phyloP scores from a whole-genome alignment of 1,284 basidiomycete species.

The Apiotrichum veenhuisii region DNA sequence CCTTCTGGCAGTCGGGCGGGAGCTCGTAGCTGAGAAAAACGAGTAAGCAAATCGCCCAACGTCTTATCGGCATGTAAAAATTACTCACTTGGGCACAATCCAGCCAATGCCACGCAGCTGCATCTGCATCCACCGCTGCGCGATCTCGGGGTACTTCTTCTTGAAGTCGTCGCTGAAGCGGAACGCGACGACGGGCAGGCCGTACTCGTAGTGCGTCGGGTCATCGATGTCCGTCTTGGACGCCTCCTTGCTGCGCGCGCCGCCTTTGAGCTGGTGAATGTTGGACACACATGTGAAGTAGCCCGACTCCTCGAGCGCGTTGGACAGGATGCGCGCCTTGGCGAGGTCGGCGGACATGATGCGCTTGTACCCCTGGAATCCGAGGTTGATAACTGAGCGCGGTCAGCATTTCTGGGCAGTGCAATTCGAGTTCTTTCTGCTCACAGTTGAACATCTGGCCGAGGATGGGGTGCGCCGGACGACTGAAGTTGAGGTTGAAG shows the following conservation, averaged over 20 bases:
- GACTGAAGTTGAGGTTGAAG: slow-evolving; percentile 92
- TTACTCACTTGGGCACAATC: slow-evolving; percentile 68
- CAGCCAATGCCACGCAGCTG: slow-evolving; percentile 49
- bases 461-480: slow-evolving; percentile 74
- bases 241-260: slow-evolving; percentile 5
- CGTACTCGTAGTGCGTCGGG: slow-evolving; percentile 47
- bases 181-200: slow-evolving; percentile 89
- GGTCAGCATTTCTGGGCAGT: not conserved
- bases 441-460: slow-evolving; percentile 82
- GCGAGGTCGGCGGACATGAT: slow-evolving; percentile 68
- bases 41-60: too few species aligned
- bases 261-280: slow-evolving; percentile 46
- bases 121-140: slow-evolving; percentile 83
- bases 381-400: slow-evolving; percentile 63
- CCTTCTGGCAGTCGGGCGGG: slow-evolving; percentile 62
- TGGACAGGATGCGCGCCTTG: slow-evolving; percentile 79
- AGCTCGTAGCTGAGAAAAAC: slow-evolving; percentile 66
- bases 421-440: slow-evolving; percentile 11
- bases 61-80: slow-evolving; percentile 11
- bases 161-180: slow-evolving; percentile 77
- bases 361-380: slow-evolving; percentile 68
- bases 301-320: slow-evolving; percentile 75
- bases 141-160: slow-evolving; percentile 63
- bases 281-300: slow-evolving; percentile 61
- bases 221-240: slow-evolving; percentile 23